Base-by-base conservation (phyloP, 1,284 basidiomycete species). In the Pascua guehoae region DNA sequence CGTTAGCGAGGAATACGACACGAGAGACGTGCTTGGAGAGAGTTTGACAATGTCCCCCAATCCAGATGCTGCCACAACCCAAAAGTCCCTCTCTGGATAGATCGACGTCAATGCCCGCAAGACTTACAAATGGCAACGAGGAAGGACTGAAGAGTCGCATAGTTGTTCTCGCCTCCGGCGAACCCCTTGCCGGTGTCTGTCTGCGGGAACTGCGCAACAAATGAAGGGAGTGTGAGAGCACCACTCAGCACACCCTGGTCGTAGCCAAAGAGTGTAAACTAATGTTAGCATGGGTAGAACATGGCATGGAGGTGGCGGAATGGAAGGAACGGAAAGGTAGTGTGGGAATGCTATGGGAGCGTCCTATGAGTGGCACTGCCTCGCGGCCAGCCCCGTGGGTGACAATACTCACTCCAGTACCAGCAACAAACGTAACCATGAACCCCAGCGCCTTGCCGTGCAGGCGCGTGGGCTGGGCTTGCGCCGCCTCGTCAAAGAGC, bases 211-310 rank as follows among this genome's bases (percentile, higher is more conserved):
- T 54, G 47, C 11, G 41, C 53, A 37, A 57, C 52, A 57, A 74
- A 74, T 1, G 65, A 45, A 1, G 61, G 61, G 0, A 72, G 60
- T 1, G 75, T 76, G 38, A 78, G 64, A 5, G 79, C 67, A 12
- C 70, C 70, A 8, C 66, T 67, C 68, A 79, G 70, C 40, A 78
- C 77, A 53, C 67, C 63, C 58, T 70, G 68, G 54, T 70, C 70
- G 46, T 66, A 68, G 8, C 67, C 67, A 47, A 70, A 69, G 16
- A 55, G 53, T 3, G 48, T 55, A 39, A 55, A 55, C 51, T 53
- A 39, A 12, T 8, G 45, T 32, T 32, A 46, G 16, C 48, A 16
- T 39, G 3, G 7, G 24, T 7, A 32, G 24, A 32, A 3, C 24
- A 32, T 32, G 24, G 39, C n/a, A 9, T 14, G 16, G 16, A 16